These are phyloP conservation scores for Pichia inconspicua DNA, from an alignment of 1,139 yeast genomes.

Conservation along the genomic window DNA sequence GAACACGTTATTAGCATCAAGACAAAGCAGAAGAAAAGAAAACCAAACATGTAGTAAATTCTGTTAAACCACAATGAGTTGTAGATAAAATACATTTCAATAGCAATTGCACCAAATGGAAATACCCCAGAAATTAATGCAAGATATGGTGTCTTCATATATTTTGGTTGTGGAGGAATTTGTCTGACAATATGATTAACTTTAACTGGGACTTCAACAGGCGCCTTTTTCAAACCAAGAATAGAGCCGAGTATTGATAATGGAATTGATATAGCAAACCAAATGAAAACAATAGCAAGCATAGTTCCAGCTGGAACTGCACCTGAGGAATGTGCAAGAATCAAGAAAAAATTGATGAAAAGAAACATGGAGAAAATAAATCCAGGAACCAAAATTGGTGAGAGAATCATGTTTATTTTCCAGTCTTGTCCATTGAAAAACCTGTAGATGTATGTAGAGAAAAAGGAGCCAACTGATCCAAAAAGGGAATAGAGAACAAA, in stretches of 20 bases:
- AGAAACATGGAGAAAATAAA: constrained; percentile 54
- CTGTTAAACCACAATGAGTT: constrained; percentile 92
- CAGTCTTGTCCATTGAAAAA: constrained; percentile 89
- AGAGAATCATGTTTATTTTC: constrained; percentile 75
- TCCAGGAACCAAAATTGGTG: constrained; percentile 85
- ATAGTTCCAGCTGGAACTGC: constrained; percentile 92
- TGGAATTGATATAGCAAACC: constrained; percentile 86
- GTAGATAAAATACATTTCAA: constrained; percentile 83
- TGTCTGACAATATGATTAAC: constrained; percentile 95
- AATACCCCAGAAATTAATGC: constrained; percentile 78
- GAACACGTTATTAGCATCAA: constrained; percentile 78
- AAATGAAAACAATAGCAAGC: constrained; percentile 68
- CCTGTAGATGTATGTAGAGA: constrained; percentile 79
- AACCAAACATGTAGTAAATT: constrained; percentile 95
- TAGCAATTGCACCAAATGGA: constrained; percentile 93
- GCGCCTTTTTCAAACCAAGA: constrained; percentile 59
- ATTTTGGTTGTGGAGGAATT: constrained; percentile 87
- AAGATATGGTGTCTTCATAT: constrained; percentile 59
- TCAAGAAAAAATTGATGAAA: constrained; percentile 72
- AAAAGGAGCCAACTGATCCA: constrained; percentile 76
- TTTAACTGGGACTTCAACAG: constrained; percentile 65
- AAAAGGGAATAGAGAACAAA: constrained; percentile 73
- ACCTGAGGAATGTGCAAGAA: constrained; percentile 77
- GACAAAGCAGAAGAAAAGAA: constrained; percentile 78
- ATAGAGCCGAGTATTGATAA: constrained; percentile 75